Evolutionary conservation across 2,329 filamentous ascomycete species (phyloP).

Genomic region (Ophiobolus disseminans): DNA sequence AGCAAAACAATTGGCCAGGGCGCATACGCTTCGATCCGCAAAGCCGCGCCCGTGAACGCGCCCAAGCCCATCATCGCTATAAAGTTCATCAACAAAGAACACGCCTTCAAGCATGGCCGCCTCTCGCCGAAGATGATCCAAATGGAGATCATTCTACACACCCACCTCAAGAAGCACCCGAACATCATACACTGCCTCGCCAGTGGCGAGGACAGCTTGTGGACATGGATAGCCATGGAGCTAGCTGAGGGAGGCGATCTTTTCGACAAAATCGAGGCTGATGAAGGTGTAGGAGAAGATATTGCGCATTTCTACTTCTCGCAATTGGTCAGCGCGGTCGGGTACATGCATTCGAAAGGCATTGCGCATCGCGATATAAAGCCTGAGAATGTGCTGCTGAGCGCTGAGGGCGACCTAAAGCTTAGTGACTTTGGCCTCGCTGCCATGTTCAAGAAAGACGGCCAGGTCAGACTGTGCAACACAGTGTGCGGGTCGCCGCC

Average conservation of each 20-base stretch:
- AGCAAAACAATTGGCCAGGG: conserved; percentile 96
- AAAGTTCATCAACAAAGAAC: conserved; percentile 98
- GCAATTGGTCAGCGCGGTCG: conserved; percentile 87
- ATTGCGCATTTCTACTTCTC: conserved; percentile 97
- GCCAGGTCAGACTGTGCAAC: conserved; percentile 78
- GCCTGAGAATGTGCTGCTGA: conserved; percentile 93
- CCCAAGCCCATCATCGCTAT: conserved; percentile 86
- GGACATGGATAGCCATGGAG: conserved; percentile 99
- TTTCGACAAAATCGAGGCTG: conserved; percentile 99
- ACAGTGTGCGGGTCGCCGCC: conserved; percentile 96
- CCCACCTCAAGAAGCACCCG: conserved; percentile 83
- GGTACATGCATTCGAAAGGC: conserved; percentile 95
- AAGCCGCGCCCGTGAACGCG: conserved; percentile 77
- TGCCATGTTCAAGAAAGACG: conserved; percentile 89
- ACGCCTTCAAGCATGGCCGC: conserved; percentile 86
- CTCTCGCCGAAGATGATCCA: conserved; percentile 87
- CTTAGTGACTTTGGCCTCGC: conserved; percentile 97
- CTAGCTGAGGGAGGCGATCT: conserved; percentile 93
- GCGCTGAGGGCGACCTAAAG: conserved; percentile 84
- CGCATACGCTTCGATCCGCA: conserved; percentile 98
- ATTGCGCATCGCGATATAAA: conserved; percentile 80
- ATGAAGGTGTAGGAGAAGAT: conserved; percentile 91
- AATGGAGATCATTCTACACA: conserved; percentile 91
- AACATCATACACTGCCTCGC: conserved; percentile 95
- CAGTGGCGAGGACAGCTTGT: conserved; percentile 81